These are phyloP conservation scores for Euphorbia pulcherrima DNA, from an alignment of 345 rosid genomes.

Conservation along the genomic window DNA sequence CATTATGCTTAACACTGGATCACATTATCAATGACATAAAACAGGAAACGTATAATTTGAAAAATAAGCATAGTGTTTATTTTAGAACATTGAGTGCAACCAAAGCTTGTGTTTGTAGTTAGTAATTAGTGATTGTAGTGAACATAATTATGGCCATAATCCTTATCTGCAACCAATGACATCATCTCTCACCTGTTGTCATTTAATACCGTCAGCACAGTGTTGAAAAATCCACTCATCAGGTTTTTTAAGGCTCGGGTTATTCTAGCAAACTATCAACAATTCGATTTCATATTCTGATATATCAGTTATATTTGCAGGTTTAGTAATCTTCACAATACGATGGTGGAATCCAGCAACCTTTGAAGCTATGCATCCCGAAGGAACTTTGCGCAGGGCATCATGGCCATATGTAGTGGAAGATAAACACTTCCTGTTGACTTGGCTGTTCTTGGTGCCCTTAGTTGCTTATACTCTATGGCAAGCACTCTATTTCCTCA, in stretches of 20 bases:
- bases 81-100: background rate
- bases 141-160: background rate
- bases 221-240: background rate
- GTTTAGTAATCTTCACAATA: constrained; percentile 88
- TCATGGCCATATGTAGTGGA: constrained; percentile 87
- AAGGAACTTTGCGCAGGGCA: constrained; percentile 54
- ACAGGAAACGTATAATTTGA: background rate
- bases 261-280: background rate
- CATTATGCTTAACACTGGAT: background rate
- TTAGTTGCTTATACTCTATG: constrained; percentile 78
- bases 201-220: background rate
- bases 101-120: background rate
- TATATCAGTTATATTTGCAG: constrained; percentile 37
- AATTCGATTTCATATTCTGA: constrained; percentile 7
- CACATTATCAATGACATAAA: background rate
- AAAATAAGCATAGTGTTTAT: background rate
- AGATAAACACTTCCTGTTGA: constrained; percentile 65
- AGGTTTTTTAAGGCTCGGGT: background rate
- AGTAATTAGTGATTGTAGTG: background rate
- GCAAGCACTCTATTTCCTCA: constrained; percentile 86
- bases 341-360: constrained; percentile 97
- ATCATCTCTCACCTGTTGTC: background rate
- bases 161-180: background rate
- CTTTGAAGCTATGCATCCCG: constrained; percentile 86
- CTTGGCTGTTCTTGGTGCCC: constrained; percentile 86